These are phyloP conservation scores for Neurospora sp. DNA, from an alignment of 2,329 filamentous ascomycete species.

Conservation along the genomic window DNA sequence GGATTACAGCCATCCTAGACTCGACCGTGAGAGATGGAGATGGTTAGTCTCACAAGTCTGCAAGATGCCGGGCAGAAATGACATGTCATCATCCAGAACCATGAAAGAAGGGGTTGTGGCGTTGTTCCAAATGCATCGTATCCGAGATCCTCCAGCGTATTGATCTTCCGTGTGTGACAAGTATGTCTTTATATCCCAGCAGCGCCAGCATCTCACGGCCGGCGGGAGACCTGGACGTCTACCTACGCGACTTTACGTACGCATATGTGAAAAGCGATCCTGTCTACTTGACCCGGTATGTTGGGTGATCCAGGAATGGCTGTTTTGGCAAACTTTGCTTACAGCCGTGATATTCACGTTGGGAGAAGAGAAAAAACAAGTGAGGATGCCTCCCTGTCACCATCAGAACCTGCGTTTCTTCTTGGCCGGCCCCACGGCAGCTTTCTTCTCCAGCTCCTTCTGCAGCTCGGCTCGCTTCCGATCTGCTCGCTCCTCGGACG, in stretches of 20 bases:
- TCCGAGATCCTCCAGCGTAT: neutral
- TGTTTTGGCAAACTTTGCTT: neutral
- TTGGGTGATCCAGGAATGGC: neutral
- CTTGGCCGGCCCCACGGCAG: conserved; percentile 38
- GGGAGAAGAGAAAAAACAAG: neutral
- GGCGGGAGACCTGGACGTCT: neutral
- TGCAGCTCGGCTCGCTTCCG: conserved; percentile 41
- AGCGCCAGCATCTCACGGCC: neutral
- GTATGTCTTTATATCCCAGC: neutral
- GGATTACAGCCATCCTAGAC: neutral
- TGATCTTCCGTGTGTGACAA: neutral
- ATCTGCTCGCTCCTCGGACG: conserved; percentile 36
- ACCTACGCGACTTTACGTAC: neutral
- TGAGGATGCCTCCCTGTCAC: neutral
- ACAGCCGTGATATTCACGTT: neutral
- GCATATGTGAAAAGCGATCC: neutral
- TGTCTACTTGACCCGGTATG: neutral
- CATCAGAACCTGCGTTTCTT: conserved; percentile 47
- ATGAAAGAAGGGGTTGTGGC: neutral
- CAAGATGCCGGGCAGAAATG: neutral
- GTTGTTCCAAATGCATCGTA: neutral
- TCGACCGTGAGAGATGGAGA: neutral
- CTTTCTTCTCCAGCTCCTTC: conserved; percentile 38
- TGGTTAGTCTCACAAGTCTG: neutral
- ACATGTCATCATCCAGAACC: neutral